A percentile compares a stretch with the other conserved stretches of the same genome.
Evolutionary conservation across 495 filamentous ascomycete genomes (phyloP).

Genomic region (Penicillium egyptiacum): DNA sequence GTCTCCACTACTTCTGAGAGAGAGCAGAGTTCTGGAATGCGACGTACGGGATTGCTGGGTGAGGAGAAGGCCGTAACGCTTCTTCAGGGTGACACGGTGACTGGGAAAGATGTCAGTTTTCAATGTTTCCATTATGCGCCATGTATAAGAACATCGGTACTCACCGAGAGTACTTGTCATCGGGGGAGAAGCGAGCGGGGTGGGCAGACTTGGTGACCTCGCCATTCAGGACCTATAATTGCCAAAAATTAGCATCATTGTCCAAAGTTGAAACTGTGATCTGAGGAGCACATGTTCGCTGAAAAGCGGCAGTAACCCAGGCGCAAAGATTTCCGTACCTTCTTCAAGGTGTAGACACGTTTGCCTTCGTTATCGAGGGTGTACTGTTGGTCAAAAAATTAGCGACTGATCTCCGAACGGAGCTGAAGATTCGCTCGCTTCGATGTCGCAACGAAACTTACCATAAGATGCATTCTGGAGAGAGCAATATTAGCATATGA

Average conservation of each 20-base stretch:
- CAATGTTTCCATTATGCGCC: not conserved
- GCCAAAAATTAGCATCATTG: constrained; percentile 5
- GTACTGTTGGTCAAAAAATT: constrained; percentile 52
- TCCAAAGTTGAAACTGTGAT: constrained; percentile 31
- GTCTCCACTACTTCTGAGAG: not conserved
- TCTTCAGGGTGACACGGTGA: constrained; percentile 90
- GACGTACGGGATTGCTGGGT: constrained; percentile 67
- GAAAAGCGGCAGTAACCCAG: not conserved
- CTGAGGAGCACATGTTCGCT: not conserved
- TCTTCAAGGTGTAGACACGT: constrained; percentile 74
- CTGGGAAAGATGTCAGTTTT: constrained; percentile 39
- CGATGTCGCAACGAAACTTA: constrained; percentile 24
- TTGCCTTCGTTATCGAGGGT: constrained; percentile 74
- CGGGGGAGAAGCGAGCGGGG: constrained; percentile 93
- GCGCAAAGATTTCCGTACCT: constrained; percentile 22
- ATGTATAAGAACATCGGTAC: constrained; percentile 13
- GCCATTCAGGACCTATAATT: constrained; percentile 49
- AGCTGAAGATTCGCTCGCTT: constrained; percentile 7
- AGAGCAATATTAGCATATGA: constrained; percentile 20
- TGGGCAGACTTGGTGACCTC: constrained; percentile 93
- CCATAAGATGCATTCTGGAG: constrained; percentile 56
- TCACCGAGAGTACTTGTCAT: constrained; percentile 93
- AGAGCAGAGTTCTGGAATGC: not conserved
- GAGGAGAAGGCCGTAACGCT: constrained; percentile 81
- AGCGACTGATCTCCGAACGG: constrained; percentile 10